Percentiles rank a stretch among this genome's conserved stretches.
These are phyloP conservation scores for Diaporthe sp. DNA, from an alignment of 2,329 filamentous ascomycete species.

Conservation along the genomic window DNA sequence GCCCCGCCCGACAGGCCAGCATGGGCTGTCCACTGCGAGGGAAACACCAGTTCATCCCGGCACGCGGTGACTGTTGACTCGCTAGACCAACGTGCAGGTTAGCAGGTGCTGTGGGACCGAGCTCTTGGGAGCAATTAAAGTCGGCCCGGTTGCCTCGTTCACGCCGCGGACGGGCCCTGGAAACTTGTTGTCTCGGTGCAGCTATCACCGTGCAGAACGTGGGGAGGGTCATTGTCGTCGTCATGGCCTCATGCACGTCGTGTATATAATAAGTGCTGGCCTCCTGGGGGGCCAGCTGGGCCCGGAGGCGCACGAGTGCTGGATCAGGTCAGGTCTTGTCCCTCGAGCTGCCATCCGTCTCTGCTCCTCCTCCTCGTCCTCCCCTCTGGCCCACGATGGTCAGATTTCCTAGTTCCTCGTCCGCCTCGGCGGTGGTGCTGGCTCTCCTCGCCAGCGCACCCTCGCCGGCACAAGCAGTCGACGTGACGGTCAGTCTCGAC, in stretches of 20 bases:
- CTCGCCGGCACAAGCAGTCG: constrained; percentile 27
- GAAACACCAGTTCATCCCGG: constrained; percentile 23
- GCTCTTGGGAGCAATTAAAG: neutral
- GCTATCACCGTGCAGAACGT: constrained; percentile 1
- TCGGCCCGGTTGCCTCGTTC: constrained; percentile 25
- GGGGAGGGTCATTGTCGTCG: neutral
- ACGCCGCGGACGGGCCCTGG: constrained; percentile 13
- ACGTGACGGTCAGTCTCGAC: constrained; percentile 32
- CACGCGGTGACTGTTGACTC: constrained; percentile 7
- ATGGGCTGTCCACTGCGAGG: neutral
- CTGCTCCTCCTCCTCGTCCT: neutral
- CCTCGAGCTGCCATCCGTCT: neutral
- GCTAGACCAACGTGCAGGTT: neutral
- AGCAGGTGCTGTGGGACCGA: constrained; percentile 3
- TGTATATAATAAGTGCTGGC: constrained; percentile 11
- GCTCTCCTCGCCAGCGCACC: constrained; percentile 7
- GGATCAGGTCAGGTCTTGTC: constrained; percentile 10
- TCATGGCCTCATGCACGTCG: neutral
- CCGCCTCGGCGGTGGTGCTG: constrained; percentile 23
- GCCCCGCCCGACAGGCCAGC: constrained; percentile 26
- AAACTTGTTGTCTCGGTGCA: constrained; percentile 19
- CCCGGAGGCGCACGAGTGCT: neutral
- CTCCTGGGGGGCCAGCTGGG: neutral
- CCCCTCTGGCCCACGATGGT: neutral
- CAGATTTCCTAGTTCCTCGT: neutral